Percentiles rank a stretch among this genome's conserved stretches.
phyloP scores from a whole-genome alignment of 2,329 filamentous ascomycete genomes.

The Leptographium wingfieldii region DNA sequence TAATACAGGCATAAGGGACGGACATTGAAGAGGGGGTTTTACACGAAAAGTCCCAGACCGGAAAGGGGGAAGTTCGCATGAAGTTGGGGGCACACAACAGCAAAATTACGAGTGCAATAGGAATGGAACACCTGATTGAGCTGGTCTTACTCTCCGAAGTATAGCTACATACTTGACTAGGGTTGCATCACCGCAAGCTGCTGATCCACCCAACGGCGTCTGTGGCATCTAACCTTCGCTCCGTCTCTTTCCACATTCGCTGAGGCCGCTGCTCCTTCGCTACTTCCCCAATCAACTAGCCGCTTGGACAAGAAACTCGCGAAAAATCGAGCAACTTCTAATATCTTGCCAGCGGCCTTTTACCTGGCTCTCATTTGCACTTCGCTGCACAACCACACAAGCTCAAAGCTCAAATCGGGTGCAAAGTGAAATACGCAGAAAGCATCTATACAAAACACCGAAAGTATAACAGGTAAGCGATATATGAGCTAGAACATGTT shows the following conservation, averaged over 20 bases:
- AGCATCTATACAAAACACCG: background rate
- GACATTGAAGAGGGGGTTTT: constrained; percentile 1
- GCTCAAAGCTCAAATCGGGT: background rate
- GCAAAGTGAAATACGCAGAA: background rate
- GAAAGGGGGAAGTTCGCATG: background rate
- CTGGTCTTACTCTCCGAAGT: background rate
- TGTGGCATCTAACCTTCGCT: background rate
- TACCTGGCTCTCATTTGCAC: background rate
- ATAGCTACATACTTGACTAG: background rate
- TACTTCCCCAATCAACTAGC: background rate
- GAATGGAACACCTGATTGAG: background rate
- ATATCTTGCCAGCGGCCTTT: background rate
- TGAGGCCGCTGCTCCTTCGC: background rate
- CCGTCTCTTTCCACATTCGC: background rate
- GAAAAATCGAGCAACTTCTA: background rate
- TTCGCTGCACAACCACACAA: background rate
- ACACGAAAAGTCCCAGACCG: background rate
- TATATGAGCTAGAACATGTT: background rate
- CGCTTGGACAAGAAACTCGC: background rate
- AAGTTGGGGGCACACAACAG: background rate
- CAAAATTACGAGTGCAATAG: background rate
- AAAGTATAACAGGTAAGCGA: background rate
- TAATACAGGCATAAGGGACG: background rate
- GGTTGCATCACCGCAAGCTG: background rate
- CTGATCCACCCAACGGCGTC: background rate